phyloP scores from a whole-genome alignment of 352 stramenopile species.

The Halophytophthora batemanensis region DNA sequence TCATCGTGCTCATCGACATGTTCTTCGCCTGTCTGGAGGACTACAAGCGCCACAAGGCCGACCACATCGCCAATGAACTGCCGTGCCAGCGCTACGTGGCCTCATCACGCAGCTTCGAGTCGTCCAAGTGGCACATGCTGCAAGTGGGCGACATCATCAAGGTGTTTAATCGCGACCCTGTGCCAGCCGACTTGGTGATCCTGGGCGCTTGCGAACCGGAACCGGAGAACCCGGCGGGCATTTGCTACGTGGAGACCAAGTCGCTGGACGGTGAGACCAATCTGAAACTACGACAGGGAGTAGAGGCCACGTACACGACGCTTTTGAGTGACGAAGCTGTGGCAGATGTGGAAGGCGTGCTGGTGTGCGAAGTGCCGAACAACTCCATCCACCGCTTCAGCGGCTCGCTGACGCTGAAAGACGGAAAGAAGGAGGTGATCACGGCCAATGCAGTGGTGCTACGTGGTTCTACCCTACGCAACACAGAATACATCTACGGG shows the following conservation, averaged over 20 bases:
- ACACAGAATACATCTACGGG: conserved; percentile 91
- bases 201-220: conserved; percentile 78
- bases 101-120: conserved; percentile 44
- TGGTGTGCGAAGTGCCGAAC: conserved; percentile 85
- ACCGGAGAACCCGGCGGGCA: conserved; percentile 56
- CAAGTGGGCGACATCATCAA: conserved; percentile 90
- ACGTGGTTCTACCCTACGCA: conserved; percentile 85
- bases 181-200: conserved; percentile 89
- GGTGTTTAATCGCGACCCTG: conserved; percentile 81
- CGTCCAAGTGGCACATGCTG: conserved; percentile 71
- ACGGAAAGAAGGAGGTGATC: conserved; percentile 68
- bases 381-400: conserved; percentile 91
- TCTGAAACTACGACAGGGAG: conserved; percentile 85
- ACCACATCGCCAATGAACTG: conserved; percentile 84
- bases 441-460: conserved; percentile 81
- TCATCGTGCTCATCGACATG: conserved; percentile 93
- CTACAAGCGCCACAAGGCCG: conserved; percentile 86
- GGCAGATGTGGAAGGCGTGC: conserved; percentile 45
- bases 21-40: conserved; percentile 91
- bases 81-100: conserved; percentile 47
- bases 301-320: conserved; percentile 73
- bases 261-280: conserved; percentile 94
- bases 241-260: conserved; percentile 92
- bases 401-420: conserved; percentile 71
- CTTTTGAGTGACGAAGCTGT: conserved; percentile 52